Evolutionary conservation across 2,329 filamentous ascomycete genomes (phyloP), one percentile per base, ranked within the genome.

Genomic region (Apiospora phragmitis): DNA sequence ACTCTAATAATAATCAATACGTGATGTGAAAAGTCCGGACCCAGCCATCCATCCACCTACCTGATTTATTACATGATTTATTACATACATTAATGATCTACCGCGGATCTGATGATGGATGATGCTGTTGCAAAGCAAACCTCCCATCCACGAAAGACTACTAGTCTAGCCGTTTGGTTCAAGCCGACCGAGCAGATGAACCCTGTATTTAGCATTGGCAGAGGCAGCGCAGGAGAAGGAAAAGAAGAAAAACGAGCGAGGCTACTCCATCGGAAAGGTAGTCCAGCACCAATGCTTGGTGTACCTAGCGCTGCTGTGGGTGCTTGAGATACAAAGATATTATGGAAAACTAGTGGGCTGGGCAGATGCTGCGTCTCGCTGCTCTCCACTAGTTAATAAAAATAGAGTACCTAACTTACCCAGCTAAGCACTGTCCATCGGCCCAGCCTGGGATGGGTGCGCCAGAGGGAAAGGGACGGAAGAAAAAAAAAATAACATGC

Each of bases 301-400:
- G 18, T 62, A n/a, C n/a, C n/a, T n/a, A n/a, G n/a, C n/a, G n/a
- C n/a, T n/a, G 55, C 55, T 62, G 55, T 62, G 55, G 55, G 55
- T 62, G 55, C 55, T 38, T 38, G 55, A 62, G 55, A 62, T 62
- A 62, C 49, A 62, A 62, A 62, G 55, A 62, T 62, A 62, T 62
- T 62, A 55, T 55, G 49, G 49, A 55, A 32, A 55, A 67, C 70
- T 71, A 71, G 70, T 71, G 68, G 65, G 42, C 51, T 51, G 43
- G 70, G 70, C 51, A 43, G 29, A 38, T 62, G 65, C 68, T 71
- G 45, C 67, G 62, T 65, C 68, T 47, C 51, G 68, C 55, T 59
- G 32, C 55, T 38, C 55, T 62, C 55, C 55, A 62, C 55, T 43
- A 71, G 65, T 67, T 70, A 71, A 71, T 71, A 71, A 71, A 71